phyloP scores from a whole-genome alignment of 2,329 filamentous ascomycete genomes.

The Ceratocystis cacaofunesta region DNA sequence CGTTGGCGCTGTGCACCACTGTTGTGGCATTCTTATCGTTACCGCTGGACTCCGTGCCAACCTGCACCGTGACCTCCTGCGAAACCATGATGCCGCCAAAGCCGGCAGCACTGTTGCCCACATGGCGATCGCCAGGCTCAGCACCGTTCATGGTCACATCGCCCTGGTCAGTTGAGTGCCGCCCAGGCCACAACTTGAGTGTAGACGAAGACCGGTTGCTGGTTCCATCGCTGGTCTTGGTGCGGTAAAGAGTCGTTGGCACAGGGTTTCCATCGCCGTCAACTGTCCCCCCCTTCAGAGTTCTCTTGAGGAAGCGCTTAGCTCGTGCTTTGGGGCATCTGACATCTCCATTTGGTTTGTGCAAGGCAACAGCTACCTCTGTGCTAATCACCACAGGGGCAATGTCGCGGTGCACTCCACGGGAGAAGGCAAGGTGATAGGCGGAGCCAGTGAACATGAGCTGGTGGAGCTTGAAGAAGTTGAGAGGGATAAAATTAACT shows the following conservation, averaged over 20 bases:
- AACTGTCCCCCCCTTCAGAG: constrained; percentile 16
- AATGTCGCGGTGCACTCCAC: constrained; percentile 46
- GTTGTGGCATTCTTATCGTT: constrained; percentile 16
- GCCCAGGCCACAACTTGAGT: constrained; percentile 24
- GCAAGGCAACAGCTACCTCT: not conserved
- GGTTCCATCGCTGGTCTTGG: constrained; percentile 20
- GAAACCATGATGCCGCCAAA: constrained; percentile 48
- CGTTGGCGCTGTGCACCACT: not conserved
- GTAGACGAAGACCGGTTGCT: constrained; percentile 23
- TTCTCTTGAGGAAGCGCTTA: constrained; percentile 14
- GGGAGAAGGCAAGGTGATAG: constrained; percentile 44
- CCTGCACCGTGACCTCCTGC: constrained; percentile 40
- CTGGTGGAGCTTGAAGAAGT: constrained; percentile 52
- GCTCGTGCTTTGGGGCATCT: not conserved
- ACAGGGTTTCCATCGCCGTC: constrained; percentile 24
- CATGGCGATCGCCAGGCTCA: constrained; percentile 8
- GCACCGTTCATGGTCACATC: not conserved
- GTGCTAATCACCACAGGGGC: constrained; percentile 30
- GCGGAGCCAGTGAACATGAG: constrained; percentile 40
- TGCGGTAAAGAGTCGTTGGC: constrained; percentile 18
- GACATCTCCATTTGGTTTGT: not conserved
- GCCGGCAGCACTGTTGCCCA: constrained; percentile 15
- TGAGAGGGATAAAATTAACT: constrained; percentile 45
- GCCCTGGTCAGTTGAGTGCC: constrained; percentile 11
- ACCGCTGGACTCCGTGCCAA: constrained; percentile 23